Conservation (phyloP, 345 rosid species). For the Cardamine chenopodiifolia region DNA sequence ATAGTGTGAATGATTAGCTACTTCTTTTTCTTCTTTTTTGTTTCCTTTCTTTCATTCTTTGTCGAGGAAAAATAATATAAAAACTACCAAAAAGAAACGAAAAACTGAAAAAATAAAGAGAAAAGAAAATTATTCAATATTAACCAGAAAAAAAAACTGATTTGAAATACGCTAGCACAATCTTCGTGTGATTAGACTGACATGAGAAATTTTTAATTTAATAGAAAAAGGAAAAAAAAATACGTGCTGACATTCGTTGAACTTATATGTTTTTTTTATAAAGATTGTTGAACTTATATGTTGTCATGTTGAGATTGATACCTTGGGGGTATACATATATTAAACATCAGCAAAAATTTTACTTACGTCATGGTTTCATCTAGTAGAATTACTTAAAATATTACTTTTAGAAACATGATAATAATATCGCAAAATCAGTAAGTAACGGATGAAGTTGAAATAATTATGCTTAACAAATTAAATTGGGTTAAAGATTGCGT, state of each 20-base stretch:
- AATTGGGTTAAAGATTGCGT: slow-evolving; percentile 26
- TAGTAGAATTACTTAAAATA: neutral
- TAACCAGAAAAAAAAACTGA: neutral
- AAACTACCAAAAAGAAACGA: neutral
- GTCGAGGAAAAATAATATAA: neutral
- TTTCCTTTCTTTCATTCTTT: slow-evolving; percentile 11
- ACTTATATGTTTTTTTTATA: too few species aligned
- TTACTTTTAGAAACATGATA: neutral
- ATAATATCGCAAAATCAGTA: neutral
- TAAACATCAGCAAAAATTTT: neutral
- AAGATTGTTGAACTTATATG: too few species aligned
- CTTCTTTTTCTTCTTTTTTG: slow-evolving; percentile 8
- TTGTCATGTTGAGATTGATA: neutral
- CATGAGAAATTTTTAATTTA: neutral
- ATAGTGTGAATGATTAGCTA: slow-evolving; percentile 22
- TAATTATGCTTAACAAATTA: neutral
- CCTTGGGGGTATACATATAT: neutral
- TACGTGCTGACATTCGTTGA: neutral
- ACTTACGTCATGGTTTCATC: neutral
- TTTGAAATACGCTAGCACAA: neutral
- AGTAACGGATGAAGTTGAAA: slow-evolving; percentile 21
- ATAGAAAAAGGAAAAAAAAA: neutral
- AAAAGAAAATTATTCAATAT: neutral
- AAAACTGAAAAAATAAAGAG: slow-evolving; percentile 17
- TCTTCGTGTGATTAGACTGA: neutral